A percentile compares a stretch with the other conserved stretches of the same genome.
Conservation (phyloP, 257 asterid species). For the Ilex asprella region DNA sequence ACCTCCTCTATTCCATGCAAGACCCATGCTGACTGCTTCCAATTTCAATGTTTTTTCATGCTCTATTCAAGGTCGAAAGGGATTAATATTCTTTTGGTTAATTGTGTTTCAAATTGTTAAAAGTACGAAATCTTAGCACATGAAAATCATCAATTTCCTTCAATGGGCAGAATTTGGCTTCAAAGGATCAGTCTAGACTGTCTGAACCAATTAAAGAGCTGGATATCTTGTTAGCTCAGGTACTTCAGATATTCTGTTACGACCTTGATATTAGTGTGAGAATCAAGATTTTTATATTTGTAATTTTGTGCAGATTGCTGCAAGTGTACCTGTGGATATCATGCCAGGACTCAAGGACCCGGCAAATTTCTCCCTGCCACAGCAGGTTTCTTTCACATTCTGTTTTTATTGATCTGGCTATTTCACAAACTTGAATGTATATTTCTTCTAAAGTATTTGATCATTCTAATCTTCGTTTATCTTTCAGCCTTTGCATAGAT, state of each 20-base stretch:
- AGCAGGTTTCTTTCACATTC: constrained; percentile 53
- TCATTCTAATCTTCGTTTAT: constrained; percentile 2
- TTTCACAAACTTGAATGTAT: background rate
- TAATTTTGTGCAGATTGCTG: constrained; percentile 55
- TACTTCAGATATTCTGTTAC: constrained; percentile 14
- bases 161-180: constrained; percentile 52
- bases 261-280: constrained; percentile 7
- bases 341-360: constrained; percentile 92
- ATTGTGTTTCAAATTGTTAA: no score
- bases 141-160: background rate
- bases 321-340: constrained; percentile 71
- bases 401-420: background rate
- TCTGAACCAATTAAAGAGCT: constrained; percentile 86
- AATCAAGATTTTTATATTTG: constrained; percentile 2
- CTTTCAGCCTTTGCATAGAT: constrained; percentile 69
- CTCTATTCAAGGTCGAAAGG: no score
- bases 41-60: no score
- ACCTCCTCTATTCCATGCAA: no score
- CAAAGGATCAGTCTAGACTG: constrained; percentile 70
- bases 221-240: constrained; percentile 91
- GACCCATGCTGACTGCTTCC: no score
- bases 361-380: constrained; percentile 84
- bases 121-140: no score
- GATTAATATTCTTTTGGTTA: no score
- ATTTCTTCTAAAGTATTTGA: background rate